Percentiles rank a stretch among this genome's conserved stretches.
phyloP scores from a whole-genome alignment of 108 stramenopile species.

The Fragilariopsis cylindrus region DNA sequence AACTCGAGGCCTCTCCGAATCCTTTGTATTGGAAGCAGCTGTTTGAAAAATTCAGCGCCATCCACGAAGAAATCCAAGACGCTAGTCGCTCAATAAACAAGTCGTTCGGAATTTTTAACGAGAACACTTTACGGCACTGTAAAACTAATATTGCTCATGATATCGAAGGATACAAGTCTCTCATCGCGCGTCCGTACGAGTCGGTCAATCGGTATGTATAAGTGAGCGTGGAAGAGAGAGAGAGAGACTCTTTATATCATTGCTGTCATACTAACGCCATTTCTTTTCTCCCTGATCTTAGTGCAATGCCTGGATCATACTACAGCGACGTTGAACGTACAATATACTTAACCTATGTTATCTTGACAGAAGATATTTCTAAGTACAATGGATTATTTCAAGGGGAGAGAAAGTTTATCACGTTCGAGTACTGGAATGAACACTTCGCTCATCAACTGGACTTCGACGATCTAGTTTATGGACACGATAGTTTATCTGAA shows the following conservation, averaged over 20 bases:
- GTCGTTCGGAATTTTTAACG: conserved; percentile 39
- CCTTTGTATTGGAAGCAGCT: conserved; percentile 32
- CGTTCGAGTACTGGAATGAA: conserved; percentile 37
- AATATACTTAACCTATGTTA: conserved; percentile 36
- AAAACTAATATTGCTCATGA: conserved; percentile 28
- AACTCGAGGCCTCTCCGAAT: conserved; percentile 15
- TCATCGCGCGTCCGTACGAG: conserved; percentile 37
- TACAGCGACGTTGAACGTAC: conserved; percentile 39
- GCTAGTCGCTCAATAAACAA: conserved; percentile 37
- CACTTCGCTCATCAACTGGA: conserved; percentile 32
- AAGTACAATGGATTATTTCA: conserved; percentile 37
- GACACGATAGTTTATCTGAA: conserved; percentile 37
- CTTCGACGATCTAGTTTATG: conserved; percentile 39
- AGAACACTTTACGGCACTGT: conserved; percentile 38
- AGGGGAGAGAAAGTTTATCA: conserved; percentile 37
- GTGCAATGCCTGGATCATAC: conserved; percentile 39
- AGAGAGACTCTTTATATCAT: no score
- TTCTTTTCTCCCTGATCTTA: not conserved
- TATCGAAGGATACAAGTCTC: conserved; percentile 39
- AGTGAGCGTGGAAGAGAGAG: no score
- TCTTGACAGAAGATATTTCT: conserved; percentile 33
- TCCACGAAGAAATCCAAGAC: conserved; percentile 38
- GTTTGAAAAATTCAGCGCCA: conserved; percentile 26
- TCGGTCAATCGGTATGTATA: conserved; percentile 21
- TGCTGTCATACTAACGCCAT: no score